Conservation (phyloP, 805 yeast genomes). For the Yamadazyma ubonensis region DNA sequence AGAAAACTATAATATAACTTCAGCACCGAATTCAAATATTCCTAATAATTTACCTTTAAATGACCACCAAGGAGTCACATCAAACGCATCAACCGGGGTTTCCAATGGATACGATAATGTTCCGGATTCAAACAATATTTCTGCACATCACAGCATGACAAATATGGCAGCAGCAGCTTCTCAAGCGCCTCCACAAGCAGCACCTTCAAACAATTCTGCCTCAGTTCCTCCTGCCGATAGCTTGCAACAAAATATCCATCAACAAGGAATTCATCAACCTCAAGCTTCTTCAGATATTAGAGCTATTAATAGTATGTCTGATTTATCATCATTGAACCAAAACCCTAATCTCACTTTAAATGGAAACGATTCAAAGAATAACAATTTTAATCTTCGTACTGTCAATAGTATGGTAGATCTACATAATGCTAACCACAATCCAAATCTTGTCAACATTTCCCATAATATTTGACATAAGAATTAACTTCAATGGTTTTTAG, state of each 20-base stretch:
- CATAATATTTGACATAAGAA: slow-evolving; percentile 1
- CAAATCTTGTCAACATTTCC: slow-evolving; percentile 11
- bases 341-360: not conserved
- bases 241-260: not conserved
- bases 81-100: slow-evolving; percentile 6
- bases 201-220: not conserved
- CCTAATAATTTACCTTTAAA: slow-evolving; percentile 7
- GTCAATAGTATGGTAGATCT: slow-evolving; percentile 36
- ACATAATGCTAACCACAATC: slow-evolving; percentile 17
- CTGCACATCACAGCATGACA: slow-evolving; percentile 25
- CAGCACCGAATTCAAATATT: slow-evolving; percentile 4
- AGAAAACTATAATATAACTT: slow-evolving; percentile 9
- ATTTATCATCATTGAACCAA: slow-evolving; percentile 19
- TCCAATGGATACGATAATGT: slow-evolving; percentile 14
- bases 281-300: slow-evolving; percentile 18
- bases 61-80: slow-evolving; percentile 4
- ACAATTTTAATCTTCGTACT: slow-evolving; percentile 20
- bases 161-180: slow-evolving; percentile 24
- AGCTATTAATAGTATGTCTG: slow-evolving; percentile 29
- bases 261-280: not conserved
- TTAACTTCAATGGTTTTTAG: too few species aligned
- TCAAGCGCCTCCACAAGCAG: slow-evolving; percentile 8
- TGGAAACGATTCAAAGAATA: not conserved
- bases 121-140: slow-evolving; percentile 11
- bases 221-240: not conserved